Conservation (phyloP, 306 rosid genomes). For the Sesbania bispinosa region DNA sequence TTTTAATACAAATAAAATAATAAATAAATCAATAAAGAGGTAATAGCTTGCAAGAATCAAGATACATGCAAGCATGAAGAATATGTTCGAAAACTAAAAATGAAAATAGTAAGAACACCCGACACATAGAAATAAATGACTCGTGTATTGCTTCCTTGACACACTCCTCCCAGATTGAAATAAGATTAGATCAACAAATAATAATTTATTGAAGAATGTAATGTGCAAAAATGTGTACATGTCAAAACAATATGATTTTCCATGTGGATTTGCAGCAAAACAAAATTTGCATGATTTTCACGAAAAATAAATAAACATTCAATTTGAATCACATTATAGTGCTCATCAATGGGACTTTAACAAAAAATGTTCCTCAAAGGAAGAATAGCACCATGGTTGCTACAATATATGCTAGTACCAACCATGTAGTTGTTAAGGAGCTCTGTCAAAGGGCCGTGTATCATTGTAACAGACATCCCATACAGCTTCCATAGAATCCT, state of each 20-base stretch:
- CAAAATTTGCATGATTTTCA: neutral
- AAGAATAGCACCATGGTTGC: constrained; percentile 10
- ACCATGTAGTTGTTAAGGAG: constrained; percentile 45
- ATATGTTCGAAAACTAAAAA: too few species aligned
- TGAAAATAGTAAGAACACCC: too few species aligned
- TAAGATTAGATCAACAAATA: too few species aligned
- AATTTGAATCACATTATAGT: neutral
- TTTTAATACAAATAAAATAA: too few species aligned
- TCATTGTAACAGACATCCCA: constrained; percentile 89
- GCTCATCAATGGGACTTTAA: neutral
- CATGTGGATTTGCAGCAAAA: neutral
- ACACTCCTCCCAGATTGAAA: too few species aligned
- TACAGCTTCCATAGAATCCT: constrained; percentile 85
- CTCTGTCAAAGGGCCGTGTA: constrained; percentile 77
- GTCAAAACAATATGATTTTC: neutral
- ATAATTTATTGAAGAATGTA: too few species aligned
- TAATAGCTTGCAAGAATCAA: too few species aligned
- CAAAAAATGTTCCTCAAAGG: constrained; percentile 3
- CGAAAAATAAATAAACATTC: neutral
- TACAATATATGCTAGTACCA: neutral
- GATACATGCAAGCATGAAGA: too few species aligned
- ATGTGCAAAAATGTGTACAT: neutral
- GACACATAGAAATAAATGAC: too few species aligned
- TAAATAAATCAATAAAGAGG: too few species aligned
- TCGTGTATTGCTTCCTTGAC: too few species aligned